Evolutionary conservation across 2,329 filamentous ascomycete genomes (phyloP), one percentile per base, ranked within the genome.

Genomic region (Emergomyces orientalis): DNA sequence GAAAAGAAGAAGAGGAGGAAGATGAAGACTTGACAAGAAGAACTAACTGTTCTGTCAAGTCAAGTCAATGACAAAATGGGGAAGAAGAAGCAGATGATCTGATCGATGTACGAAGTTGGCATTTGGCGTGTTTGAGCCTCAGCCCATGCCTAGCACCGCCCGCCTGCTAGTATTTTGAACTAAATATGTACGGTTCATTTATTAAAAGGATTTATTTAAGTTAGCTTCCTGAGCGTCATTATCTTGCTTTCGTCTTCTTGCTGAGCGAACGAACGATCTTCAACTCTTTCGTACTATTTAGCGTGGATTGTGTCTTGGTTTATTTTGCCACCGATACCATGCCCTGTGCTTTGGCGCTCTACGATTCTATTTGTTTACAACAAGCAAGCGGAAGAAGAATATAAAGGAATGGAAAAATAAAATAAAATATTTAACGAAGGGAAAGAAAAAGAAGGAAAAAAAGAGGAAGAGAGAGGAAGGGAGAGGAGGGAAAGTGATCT

Each of bases 41-140:
- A 7, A 32, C 34, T 37, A 1, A 1, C 25, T n/a, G 2, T 19
- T 22, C 41, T 13, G n/a, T 49, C 45, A 49, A 22, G 45, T 43
- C 41, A 43, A 43, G 14, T 17, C 41, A n/a, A n/a, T n/a, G n/a
- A n/a, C n/a, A n/a, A n/a, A n/a, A n/a, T n/a, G n/a, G n/a, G n/a
- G n/a, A n/a, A n/a, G n/a, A n/a, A n/a, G n/a, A n/a, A n/a, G n/a
- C n/a, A n/a, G n/a, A n/a, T n/a, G n/a, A 43, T 39, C 2, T 14
- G 37, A 25, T 47, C 2, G 2, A 22, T 47, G 43, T 13, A 13
- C 45, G 47, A 27, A 49, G 47, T 49, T n/a, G 34, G 56, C 37
- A 19, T 59, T 47, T 30, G 55, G 55, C 55, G 55, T 58, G 55
- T 58, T 58, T 58, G 55, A 58, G 55, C 55, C 55, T 51, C 47